Evolutionary conservation across 345 rosid genomes (phyloP), one percentile per base, ranked within the genome.

Genomic region (Eucalyptus curtisii): DNA sequence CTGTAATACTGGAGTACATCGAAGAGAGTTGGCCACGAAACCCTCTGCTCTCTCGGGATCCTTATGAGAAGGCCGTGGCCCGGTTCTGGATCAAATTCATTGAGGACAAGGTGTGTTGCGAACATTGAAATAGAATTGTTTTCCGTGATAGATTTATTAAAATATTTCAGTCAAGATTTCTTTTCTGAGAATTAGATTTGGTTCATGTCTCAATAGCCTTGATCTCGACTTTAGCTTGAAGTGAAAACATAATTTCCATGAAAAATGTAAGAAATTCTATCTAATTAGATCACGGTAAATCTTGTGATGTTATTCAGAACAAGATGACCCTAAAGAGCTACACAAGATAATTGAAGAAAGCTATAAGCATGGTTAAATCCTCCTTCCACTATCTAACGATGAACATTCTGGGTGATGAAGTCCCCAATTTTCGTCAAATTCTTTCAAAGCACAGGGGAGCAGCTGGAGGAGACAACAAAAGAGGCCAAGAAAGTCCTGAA

Each of bases 1-100:
- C 89, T 47, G 27, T 92, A 42, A 92, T 92, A 19, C 88, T 92
- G 42, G 90, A 90, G 80, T 92, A 91, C 42, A 87, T 92, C 11
- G 93, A 93, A 11, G 93, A 93, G 52, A 88, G 42, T 4, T 91
- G 94, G 95, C 91, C 91, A 0, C 88, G 87, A 3, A 59, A 33
- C 45, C 91, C 93, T 13, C 66, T 92, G 87, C 86, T 93, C 49
- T 91, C 93, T 3, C 31, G 15, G 14, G 90, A 92, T 87, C 87
- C 92, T 16, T 59, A 86, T 11, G 90, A 93, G 17, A 89, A 87
- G 88, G 90, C 92, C 48, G 19, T 57, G 31, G 92, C 90, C 52
- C 88, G 89, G 76, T 90, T 91, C 52, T 90, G 93, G 94, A 87
- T 89, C 44, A 91, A 89, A 84, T 91, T 89, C 88, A 88, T 49